These are phyloP conservation scores for Nigrospora sphaerica DNA, from an alignment of 2,329 filamentous ascomycete genomes.

Conservation along the genomic window DNA sequence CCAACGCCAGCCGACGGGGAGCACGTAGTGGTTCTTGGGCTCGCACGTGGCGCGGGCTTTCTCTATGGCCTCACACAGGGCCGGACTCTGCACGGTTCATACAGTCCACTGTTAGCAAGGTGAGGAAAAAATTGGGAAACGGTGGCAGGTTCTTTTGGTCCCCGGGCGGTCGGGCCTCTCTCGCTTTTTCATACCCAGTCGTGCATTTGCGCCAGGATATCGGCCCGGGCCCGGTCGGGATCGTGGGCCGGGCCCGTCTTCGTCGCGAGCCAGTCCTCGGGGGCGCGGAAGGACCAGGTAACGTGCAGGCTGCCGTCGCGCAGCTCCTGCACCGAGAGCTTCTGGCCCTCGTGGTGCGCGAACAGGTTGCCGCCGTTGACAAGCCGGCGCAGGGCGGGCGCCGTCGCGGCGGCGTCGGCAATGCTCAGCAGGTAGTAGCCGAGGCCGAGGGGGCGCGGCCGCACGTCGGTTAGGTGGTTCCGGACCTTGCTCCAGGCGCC, in stretches of 20 bases:
- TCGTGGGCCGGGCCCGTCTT: conserved; percentile 37
- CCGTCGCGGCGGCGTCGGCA: conserved; percentile 29
- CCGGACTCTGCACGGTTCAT: conserved; percentile 11
- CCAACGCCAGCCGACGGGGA: conserved; percentile 45
- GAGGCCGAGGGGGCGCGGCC: conserved; percentile 39
- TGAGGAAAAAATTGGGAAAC: too few relatives aligned
- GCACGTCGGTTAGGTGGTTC: conserved; percentile 24
- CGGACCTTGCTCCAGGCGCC: conserved; percentile 30
- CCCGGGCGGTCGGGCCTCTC: too few relatives aligned
- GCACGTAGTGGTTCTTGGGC: conserved; percentile 40
- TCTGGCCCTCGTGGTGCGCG: conserved; percentile 31
- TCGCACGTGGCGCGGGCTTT: conserved; percentile 30
- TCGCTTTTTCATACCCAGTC: conserved; percentile 23
- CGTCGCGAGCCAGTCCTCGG: conserved; percentile 28
- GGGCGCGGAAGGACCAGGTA: conserved; percentile 27
- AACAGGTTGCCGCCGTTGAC: conserved; percentile 43
- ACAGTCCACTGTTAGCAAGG: too few relatives aligned
- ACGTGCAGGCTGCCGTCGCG: conserved; percentile 41
- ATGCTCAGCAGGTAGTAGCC: conserved; percentile 33
- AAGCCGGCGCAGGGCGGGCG: conserved; percentile 33
- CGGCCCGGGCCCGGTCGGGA: conserved; percentile 27
- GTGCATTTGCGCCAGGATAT: conserved; percentile 26
- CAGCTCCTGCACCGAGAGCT: conserved; percentile 34
- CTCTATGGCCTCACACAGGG: conserved; percentile 32
- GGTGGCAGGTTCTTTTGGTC: too few relatives aligned